A percentile compares a stretch with the other conserved stretches of the same genome.
phyloP scores from a whole-genome alignment of 495 filamentous ascomycete species.

The Bacidia gigantensis region DNA sequence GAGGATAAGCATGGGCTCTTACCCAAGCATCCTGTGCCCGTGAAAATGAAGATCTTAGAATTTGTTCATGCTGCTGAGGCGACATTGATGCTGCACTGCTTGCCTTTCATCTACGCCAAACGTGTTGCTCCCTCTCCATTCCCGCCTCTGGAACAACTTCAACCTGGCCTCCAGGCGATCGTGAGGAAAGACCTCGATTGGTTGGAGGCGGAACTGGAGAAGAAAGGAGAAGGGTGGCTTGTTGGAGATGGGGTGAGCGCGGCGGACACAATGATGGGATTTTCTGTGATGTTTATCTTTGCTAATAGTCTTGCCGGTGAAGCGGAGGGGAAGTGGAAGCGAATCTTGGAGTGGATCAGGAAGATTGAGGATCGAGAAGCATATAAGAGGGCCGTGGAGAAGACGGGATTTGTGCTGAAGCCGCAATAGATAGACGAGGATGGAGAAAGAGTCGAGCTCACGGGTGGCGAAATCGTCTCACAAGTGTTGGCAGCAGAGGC shows the following conservation, averaged over 20 bases:
- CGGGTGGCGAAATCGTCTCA: no score
- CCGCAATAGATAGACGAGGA: not conserved
- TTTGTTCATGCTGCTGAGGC: slow-evolving; percentile 29
- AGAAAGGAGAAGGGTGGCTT: slow-evolving; percentile 20
- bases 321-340: slow-evolving; percentile 17
- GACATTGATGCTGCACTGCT: slow-evolving; percentile 24
- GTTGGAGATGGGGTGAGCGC: slow-evolving; percentile 23
- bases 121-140: slow-evolving; percentile 19
- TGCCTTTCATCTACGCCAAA: slow-evolving; percentile 24
- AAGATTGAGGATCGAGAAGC: slow-evolving; percentile 26
- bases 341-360: slow-evolving; percentile 36
- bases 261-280: slow-evolving; percentile 27
- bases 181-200: slow-evolving; percentile 26
- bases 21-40: slow-evolving; percentile 6
- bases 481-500: no score
- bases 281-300: slow-evolving; percentile 24
- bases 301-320: slow-evolving; percentile 16
- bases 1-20: slow-evolving; percentile 20
- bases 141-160: slow-evolving; percentile 13
- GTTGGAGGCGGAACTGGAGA: slow-evolving; percentile 21
- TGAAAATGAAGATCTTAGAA: slow-evolving; percentile 19
- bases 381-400: slow-evolving; percentile 11
- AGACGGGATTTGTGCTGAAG: slow-evolving; percentile 10
- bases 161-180: slow-evolving; percentile 19
- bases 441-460: no score